Percentiles rank a stretch among this genome's conserved stretches.
phyloP scores from a whole-genome alignment of 73 alveolate species.

The Tetrahymena elliotti region DNA sequence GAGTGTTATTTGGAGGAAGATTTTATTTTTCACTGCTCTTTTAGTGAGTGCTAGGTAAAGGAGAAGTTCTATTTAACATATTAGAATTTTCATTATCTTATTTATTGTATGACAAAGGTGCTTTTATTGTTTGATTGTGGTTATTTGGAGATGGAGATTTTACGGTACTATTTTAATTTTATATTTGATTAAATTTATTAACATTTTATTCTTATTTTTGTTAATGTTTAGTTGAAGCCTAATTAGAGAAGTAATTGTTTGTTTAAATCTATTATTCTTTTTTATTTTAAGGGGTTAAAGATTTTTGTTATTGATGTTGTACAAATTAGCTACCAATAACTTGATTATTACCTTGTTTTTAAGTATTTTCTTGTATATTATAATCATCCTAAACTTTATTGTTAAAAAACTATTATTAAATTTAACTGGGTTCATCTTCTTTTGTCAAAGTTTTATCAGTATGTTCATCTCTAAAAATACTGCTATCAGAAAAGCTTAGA shows the following conservation, averaged over 20 bases:
- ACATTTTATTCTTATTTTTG: not conserved
- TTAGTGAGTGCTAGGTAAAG: not conserved
- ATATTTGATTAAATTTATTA: not conserved
- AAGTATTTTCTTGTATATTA: not conserved
- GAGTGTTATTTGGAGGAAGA: not conserved
- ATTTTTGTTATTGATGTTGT: not conserved
- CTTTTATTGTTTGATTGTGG: not conserved
- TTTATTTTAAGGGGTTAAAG: not conserved
- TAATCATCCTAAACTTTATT: not conserved
- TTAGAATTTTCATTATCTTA: not conserved
- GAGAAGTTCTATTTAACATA: not conserved
- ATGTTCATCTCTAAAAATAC: not conserved
- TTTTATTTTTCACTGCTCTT: not conserved
- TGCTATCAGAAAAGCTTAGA: not conserved
- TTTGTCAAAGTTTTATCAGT: not conserved
- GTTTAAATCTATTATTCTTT: not conserved
- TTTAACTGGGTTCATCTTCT: not conserved
- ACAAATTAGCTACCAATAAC: not conserved
- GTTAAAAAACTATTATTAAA: not conserved
- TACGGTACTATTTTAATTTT: not conserved
- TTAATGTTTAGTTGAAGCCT: not conserved
- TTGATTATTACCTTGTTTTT: not conserved
- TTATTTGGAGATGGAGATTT: not conserved
- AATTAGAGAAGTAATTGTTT: not conserved
- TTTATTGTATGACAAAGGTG: not conserved